Base-by-base conservation (phyloP, 2,329 filamentous ascomycete genomes). In the Pyrenophora seminiperda region DNA sequence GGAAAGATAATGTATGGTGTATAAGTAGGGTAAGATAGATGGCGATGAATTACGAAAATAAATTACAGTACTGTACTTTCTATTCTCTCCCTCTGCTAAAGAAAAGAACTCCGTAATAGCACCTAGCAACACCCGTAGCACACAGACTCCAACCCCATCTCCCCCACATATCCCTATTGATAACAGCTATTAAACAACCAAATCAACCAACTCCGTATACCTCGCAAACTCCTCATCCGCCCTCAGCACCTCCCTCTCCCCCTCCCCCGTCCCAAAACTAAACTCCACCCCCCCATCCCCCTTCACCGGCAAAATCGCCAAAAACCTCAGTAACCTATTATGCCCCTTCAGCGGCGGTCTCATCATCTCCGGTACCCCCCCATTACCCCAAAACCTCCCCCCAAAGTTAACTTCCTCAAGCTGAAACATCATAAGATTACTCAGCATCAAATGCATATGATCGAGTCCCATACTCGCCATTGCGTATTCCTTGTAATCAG, bases 191-290 rank as follows among this genome's bases (percentile, higher is more conserved):
- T n/a, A 40, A 5, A 14, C 22, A 5, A 34, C 41, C 2, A 50
- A 30, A 31, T 51, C 51, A 22, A 61, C 36, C 11, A 62, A 39
- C 40, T 51, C 24, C 9, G 54, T 73, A 62, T 73, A 79, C 36
- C 56, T 72, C 9, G 13, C 46, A 49, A 81, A 81, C 39, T 75
- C 71, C 17, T 70, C 62, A 61, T 82, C 79, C 2, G 3, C 38
- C 52, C 57, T 76, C 42, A 84, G 56, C 41, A 64, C 65, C 30
- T 73, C 66, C 19, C 82, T 70, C 57, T 83, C 81, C 29, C 78
- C 78, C 17, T 56, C 53, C 7, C 54, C 53, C 0, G 54, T 62
- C 0, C 59, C 56, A 9, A 62, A 27, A 0, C 44, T 52, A 10
- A 63, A 45, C 46, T 63, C 61, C 3, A 63, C 43, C 17, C 59